Percentiles rank a stretch among this genome's conserved stretches.
phyloP scores from a whole-genome alignment of 2,329 filamentous ascomycete genomes.

The Graphium sp. region DNA sequence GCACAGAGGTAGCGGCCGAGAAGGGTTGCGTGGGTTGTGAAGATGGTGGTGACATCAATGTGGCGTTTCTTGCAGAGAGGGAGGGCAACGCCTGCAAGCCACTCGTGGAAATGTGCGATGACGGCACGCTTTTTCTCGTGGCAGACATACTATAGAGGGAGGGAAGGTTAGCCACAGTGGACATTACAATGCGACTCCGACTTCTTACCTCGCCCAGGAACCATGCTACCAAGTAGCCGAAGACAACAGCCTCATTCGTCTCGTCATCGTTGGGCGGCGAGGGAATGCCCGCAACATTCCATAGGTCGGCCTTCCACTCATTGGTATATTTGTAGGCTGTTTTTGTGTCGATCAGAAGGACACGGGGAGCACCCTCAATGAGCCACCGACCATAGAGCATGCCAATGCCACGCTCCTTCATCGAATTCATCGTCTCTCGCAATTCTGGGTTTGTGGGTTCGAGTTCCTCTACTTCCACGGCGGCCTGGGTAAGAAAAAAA shows the following conservation, averaged over 20 bases:
- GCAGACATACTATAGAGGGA: constrained; percentile 56
- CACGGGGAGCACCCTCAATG: constrained; percentile 87
- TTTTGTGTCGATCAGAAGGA: constrained; percentile 87
- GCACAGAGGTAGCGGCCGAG: constrained; percentile 93
- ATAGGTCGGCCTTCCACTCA: constrained; percentile 95
- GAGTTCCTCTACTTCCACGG: constrained; percentile 93
- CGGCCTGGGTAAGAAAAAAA: constrained; percentile 45
- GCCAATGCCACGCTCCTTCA: constrained; percentile 81
- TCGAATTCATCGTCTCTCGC: constrained; percentile 69
- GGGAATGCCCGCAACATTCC: constrained; percentile 87
- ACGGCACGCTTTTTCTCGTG: constrained; percentile 86
- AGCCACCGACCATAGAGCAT: constrained; percentile 93
- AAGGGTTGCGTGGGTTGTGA: constrained; percentile 67
- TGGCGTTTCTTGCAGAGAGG: constrained; percentile 84
- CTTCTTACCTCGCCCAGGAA: constrained; percentile 79
- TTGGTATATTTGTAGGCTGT: constrained; percentile 82
- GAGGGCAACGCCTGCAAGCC: constrained; percentile 86
- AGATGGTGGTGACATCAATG: constrained; percentile 95
- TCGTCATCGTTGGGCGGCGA: constrained; percentile 81
- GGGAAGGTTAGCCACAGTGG: background rate
- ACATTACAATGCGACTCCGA: background rate
- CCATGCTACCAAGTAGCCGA: constrained; percentile 95
- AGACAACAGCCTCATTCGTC: constrained; percentile 94
- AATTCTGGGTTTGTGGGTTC: constrained; percentile 70
- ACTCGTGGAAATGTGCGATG: constrained; percentile 97